Base-by-base conservation (phyloP, 768 basidiomycete genomes). In the Naganishia friedmannii region DNA sequence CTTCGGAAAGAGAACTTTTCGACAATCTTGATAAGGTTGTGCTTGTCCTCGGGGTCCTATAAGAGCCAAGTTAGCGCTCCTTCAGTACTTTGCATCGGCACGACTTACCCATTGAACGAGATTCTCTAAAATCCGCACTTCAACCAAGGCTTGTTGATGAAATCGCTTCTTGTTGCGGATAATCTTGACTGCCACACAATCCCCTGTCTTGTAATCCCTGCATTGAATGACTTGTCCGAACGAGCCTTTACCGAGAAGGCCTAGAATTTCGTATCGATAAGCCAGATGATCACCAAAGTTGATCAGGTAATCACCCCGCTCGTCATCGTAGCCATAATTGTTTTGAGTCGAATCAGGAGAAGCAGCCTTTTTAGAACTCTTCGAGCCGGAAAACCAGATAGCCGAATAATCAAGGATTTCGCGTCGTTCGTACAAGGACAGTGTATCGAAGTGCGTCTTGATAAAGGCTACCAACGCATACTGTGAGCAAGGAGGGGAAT, bases 131-230 rank as follows among this genome's bases (percentile, higher is more conserved):
- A 99, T 97, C 83, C 97, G 97, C 82, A 98, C 95, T 83, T 98
- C 96, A n/a, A 98, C 94, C 53, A 98, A 81, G 0, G 95, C 96
- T 80, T 98, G 96, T 76, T 95, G 92, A 80, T 98, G 94, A 84
- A 98, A 98, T 57, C 96, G 86, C 82, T 98, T 97, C 85, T 97
- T 98, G 84, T 98, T 98, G 48, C 96, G 88, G 75, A 99, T 98
- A 72, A 99, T 98, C 85, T 99, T 99, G 83, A 99, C 88, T 21
- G 96, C 96, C 12, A 98, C 92, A n/a, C 92, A 93, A 76, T 91
- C 87, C 12, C 96, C 96, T 15, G 93, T 93, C 77, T 87, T 88
- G 78, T 98, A 92, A 82, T 98, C 96, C 51, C 95, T 88, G 81
- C 95, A 97, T 78, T 91, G 89, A 23, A 97, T 82, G 17, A 99